Base-by-base conservation (phyloP, 208 protist species). In the Zelonia costaricensis region DNA sequence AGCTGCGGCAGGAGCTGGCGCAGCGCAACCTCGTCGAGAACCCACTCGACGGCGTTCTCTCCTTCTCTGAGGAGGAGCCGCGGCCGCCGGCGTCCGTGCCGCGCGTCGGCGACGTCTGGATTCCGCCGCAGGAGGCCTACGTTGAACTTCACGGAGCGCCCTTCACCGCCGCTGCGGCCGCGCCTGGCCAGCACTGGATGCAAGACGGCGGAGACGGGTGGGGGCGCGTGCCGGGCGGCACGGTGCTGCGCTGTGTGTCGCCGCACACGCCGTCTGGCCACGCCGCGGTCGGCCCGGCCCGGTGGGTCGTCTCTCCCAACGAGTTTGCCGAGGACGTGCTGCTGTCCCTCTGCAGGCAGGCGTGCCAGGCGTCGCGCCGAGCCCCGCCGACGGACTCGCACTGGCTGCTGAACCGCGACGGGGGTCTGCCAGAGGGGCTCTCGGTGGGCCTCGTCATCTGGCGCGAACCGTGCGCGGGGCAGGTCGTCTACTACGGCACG, bases 321-420 rank as follows among this genome's bases (percentile, higher is more conserved):
- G 78, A 83, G 64, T 82, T 74, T 47, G 75, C 75, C 5, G 82
- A 88, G 40, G 82, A 88, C 33, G 61, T 88, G 7, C 52, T 85
- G 9, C 67, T 88, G 6, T 69, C 77, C 7, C 63, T 88, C 12
- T 88, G 78, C 62, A 78, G 82, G 25, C 60, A 72, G 22, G 79
- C 69, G 3, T 86, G 79, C 43, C 62, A 66, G 46, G 56, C 28
- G 8, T 69, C 76, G 9, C 82, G 82, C 8, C 52, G 54, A 8
- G 79, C 82, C 7, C 36, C 46, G 2, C 74, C 72, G 20, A 53
- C 67, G 33, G 83, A 86, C 43, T 33, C 55, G 33, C 83, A 82
- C 62, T 90, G 83, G 82, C 27, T 86, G 16, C 56, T 74, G 22
- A 74, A 74, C 45, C 44, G 62, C 38, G 63, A 69, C 13, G 55